Conservation (phyloP, 495 filamentous ascomycete species). For the Neurospora tetraspora region DNA sequence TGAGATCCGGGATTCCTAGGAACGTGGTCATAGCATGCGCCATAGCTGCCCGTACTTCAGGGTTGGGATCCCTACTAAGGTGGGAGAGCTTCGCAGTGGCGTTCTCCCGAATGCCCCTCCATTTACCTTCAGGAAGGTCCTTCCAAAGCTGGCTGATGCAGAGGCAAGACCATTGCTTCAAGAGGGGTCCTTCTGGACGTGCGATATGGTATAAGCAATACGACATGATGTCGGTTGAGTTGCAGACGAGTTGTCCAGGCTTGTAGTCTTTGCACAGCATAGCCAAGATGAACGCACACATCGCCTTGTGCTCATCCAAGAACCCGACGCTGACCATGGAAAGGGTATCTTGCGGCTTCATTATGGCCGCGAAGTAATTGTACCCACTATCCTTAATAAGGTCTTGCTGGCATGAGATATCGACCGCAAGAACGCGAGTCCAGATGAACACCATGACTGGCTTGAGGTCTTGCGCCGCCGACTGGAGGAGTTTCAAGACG, state of each 20-base stretch:
- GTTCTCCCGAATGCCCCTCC: constrained; percentile 75
- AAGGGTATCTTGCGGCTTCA: constrained; percentile 73
- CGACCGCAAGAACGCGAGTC: constrained; percentile 92
- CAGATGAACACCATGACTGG: constrained; percentile 99
- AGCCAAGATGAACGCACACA: constrained; percentile 96
- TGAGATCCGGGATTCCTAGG: constrained; percentile 85
- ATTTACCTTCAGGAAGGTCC: constrained; percentile 84
- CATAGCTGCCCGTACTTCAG: constrained; percentile 93
- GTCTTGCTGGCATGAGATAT: constrained; percentile 83
- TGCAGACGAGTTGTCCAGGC: constrained; percentile 82
- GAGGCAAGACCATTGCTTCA: constrained; percentile 93
- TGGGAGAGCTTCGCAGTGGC: constrained; percentile 70
- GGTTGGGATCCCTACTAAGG: constrained; percentile 75
- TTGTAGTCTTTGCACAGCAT: constrained; percentile 93
- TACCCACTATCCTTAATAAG: constrained; percentile 94
- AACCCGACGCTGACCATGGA: constrained; percentile 76
- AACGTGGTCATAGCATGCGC: constrained; percentile 88
- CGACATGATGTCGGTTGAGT: constrained; percentile 74
- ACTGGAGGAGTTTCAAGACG: constrained; percentile 90
- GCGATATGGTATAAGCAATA: constrained; percentile 72
- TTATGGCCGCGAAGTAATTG: constrained; percentile 86
- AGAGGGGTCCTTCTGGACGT: constrained; percentile 74
- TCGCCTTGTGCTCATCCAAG: constrained; percentile 87
- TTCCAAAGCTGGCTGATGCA: constrained; percentile 94
- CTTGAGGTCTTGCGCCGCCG: constrained; percentile 87